Conservation (phyloP, 768 basidiomycete species). For the Calocybe gangraenosa region DNA sequence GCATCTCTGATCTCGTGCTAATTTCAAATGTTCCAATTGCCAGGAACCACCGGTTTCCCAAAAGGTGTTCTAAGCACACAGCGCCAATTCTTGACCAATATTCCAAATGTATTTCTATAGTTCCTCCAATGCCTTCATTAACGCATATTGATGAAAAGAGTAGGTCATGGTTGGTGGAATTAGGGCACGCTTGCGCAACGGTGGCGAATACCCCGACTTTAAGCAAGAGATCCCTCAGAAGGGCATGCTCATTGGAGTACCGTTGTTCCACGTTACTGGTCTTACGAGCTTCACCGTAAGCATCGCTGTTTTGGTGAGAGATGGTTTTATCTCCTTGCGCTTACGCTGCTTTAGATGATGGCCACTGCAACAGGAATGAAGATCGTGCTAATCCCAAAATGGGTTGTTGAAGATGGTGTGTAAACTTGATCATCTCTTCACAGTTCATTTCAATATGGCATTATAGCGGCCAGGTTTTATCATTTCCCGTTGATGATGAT, state of each 20-base stretch:
- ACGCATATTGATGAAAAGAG: neutral
- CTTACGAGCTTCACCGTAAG: slow-evolving; percentile 46
- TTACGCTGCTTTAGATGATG: slow-evolving; percentile 37
- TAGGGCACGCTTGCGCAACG: slow-evolving; percentile 43
- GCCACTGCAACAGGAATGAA: slow-evolving; percentile 52
- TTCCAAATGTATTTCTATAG: slow-evolving; percentile 42
- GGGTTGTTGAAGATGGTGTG: slow-evolving; percentile 53
- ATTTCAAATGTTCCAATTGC: neutral
- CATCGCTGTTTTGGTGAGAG: neutral
- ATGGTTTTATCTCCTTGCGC: neutral
- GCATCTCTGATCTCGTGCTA: neutral
- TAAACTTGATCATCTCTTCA: too few species aligned
- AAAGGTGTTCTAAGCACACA: slow-evolving; percentile 69
- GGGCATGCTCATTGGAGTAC: slow-evolving; percentile 52
- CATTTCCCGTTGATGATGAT: neutral
- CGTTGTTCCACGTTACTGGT: slow-evolving; percentile 67
- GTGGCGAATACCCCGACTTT: slow-evolving; percentile 35
- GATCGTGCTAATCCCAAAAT: slow-evolving; percentile 52
- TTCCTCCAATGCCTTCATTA: slow-evolving; percentile 4
- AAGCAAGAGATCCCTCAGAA: slow-evolving; percentile 38
- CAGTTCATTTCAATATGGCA: too few species aligned
- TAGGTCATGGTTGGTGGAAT: slow-evolving; percentile 42
- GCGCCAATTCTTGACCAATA: slow-evolving; percentile 57
- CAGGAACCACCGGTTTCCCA: slow-evolving; percentile 51
- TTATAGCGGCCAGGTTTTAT: too few species aligned